Conservation (phyloP, 1,139 yeast genomes). For the Maudiozyma humilis region DNA sequence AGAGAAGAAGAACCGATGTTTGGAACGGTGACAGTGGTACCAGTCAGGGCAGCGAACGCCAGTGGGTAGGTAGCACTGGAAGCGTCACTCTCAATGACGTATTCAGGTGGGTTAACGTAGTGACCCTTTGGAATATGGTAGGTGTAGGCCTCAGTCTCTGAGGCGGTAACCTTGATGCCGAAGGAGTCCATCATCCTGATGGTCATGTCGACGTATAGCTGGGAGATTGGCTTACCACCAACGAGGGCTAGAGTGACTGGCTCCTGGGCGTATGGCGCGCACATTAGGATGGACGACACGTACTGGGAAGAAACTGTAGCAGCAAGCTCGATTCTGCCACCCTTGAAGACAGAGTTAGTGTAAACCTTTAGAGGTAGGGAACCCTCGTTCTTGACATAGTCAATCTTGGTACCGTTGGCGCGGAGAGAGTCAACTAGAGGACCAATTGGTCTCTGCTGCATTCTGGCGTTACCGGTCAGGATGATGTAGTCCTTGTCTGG, state of each 20-base stretch:
- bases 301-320: constrained; percentile 97
- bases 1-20: constrained; percentile 86
- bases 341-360: constrained; percentile 66
- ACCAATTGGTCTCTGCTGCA: constrained; percentile 97
- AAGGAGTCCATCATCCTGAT: constrained; percentile 88
- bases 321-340: constrained; percentile 87
- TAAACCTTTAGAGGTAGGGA: constrained; percentile 73
- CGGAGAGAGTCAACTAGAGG: constrained; percentile 89
- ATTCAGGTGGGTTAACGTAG: constrained; percentile 73
- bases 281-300: constrained; percentile 91
- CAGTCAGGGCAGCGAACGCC: constrained; percentile 97
- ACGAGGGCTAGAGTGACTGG: constrained; percentile 83
- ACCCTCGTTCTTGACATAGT: constrained; percentile 67
- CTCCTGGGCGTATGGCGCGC: constrained; percentile 89
- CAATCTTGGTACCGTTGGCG: constrained; percentile 66
- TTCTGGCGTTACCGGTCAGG: constrained; percentile 89
- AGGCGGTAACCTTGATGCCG: constrained; percentile 71
- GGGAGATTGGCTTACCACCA: constrained; percentile 96
- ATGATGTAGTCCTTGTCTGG: constrained; percentile 41
- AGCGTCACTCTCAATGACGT: constrained; percentile 95
- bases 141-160: constrained; percentile 66
- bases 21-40: constrained; percentile 86
- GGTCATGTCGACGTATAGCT: constrained; percentile 94
- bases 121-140: constrained; percentile 83
- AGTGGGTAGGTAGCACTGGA: constrained; percentile 96